Conservation (phyloP, 2,329 filamentous ascomycete species). For the Lecanicillium sp. region DNA sequence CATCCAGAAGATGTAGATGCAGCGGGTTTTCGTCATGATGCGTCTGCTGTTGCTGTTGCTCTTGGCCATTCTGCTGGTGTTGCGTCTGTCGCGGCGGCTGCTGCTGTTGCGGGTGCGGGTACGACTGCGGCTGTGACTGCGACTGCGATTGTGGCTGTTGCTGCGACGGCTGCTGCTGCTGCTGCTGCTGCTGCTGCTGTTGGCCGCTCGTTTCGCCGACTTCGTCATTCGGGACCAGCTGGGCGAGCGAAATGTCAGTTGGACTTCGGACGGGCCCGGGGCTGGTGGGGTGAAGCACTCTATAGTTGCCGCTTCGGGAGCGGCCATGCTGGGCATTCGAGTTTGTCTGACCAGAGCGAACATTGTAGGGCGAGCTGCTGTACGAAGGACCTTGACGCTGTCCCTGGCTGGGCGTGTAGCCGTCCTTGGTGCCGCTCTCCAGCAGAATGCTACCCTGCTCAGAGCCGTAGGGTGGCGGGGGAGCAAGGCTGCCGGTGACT, state of each 20-base stretch:
- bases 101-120: too few relatives aligned
- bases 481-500: conserved; percentile 89
- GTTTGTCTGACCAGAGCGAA: conserved; percentile 29
- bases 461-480: conserved; percentile 91
- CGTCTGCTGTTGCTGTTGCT: background rate
- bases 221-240: conserved; percentile 64
- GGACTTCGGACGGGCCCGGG: conserved; percentile 85
- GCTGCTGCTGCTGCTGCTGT: conserved; percentile 19
- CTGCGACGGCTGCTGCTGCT: too few relatives aligned
- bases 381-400: conserved; percentile 39
- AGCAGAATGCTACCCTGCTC: conserved; percentile 95
- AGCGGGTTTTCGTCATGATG: conserved; percentile 27
- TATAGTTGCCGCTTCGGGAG: conserved; percentile 69
- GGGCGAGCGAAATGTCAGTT: conserved; percentile 90
- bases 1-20: conserved; percentile 39
- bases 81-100: too few relatives aligned
- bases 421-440: conserved; percentile 68
- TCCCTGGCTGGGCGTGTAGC: conserved; percentile 35
- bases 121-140: too few relatives aligned
- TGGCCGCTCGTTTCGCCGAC: conserved; percentile 60
- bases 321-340: conserved; percentile 59
- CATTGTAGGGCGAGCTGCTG: conserved; percentile 25
- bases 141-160: too few relatives aligned
- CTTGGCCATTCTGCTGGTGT: conserved; percentile 10
- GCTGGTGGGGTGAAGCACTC: conserved; percentile 68